phyloP scores from a whole-genome alignment of 805 yeast genomes.

The Candida dajiaensis region DNA sequence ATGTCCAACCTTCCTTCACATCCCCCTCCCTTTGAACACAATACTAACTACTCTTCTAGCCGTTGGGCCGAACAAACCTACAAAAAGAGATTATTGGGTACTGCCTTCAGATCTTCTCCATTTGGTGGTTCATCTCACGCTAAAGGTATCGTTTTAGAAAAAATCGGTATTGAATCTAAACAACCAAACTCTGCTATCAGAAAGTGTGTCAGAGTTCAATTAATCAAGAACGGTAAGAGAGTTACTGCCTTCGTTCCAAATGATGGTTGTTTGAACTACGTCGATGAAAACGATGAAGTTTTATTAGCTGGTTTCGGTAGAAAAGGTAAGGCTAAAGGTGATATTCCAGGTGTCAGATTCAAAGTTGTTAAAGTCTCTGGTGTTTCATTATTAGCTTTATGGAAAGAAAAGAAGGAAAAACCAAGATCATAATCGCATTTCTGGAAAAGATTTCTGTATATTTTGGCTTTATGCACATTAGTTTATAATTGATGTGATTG shows the following conservation, averaged over 20 bases:
- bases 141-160: conserved; percentile 99
- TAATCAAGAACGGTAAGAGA: conserved; percentile 99
- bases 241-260: conserved; percentile 99
- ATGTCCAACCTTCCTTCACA: not conserved
- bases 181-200: conserved; percentile 99
- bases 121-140: conserved; percentile 99
- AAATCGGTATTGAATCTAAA: conserved; percentile 99
- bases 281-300: conserved; percentile 99
- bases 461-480: conserved; percentile 24
- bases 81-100: conserved; percentile 98
- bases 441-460: conserved; percentile 10
- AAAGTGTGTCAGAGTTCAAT: conserved; percentile 99
- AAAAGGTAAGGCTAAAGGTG: conserved; percentile 99
- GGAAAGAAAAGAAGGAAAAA: conserved; percentile 99
- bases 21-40: not conserved
- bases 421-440: conserved; percentile 82
- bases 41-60: conserved; percentile 31
- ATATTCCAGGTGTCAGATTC: conserved; percentile 99
- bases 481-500: conserved; percentile 5
- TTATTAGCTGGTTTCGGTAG: conserved; percentile 99
- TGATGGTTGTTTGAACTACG: conserved; percentile 99
- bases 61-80: conserved; percentile 99
- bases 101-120: conserved; percentile 99
- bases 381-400: conserved; percentile 98
- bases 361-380: conserved; percentile 99